Evolutionary conservation across 768 basidiomycete genomes (phyloP).

Genomic region (Auriscalpium microsporum): DNA sequence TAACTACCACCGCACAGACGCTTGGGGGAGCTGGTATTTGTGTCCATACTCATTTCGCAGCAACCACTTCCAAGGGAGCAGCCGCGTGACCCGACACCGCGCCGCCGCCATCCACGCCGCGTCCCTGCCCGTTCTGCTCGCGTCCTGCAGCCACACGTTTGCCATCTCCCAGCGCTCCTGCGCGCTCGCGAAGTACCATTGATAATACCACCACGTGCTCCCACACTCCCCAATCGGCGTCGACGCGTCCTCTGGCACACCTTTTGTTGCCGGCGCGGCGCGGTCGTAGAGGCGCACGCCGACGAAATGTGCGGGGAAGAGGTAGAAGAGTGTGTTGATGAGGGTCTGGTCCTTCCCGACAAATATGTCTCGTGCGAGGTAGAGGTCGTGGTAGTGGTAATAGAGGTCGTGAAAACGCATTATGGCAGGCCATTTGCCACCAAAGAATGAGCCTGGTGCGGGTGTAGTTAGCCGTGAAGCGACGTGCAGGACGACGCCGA

Average conservation of each 20-base stretch:
- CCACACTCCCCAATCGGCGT: conserved; percentile 35
- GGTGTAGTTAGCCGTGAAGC: not conserved
- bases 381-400: conserved; percentile 44
- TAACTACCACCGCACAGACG: not conserved
- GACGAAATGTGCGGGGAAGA: conserved; percentile 38
- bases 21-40: not conserved
- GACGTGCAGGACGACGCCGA: not conserved
- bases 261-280: not conserved
- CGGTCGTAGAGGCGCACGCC: conserved; percentile 31
- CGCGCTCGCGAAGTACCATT: conserved; percentile 36
- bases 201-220: conserved; percentile 39
- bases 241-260: conserved; percentile 16
- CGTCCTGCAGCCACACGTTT: conserved; percentile 9
- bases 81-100: not conserved
- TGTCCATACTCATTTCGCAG: not conserved
- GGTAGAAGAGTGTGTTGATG: conserved; percentile 38
- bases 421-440: conserved; percentile 36
- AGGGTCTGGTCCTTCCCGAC: conserved; percentile 52
- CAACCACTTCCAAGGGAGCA: not conserved
- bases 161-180: conserved; percentile 17
- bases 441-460: conserved; percentile 47
- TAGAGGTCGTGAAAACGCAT: conserved; percentile 38
- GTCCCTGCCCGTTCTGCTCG: not conserved
- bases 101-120: not conserved
- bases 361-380: conserved; percentile 38